These are phyloP conservation scores for Helotiales sp. DNA, from an alignment of 2,329 filamentous ascomycete species.

Conservation along the genomic window DNA sequence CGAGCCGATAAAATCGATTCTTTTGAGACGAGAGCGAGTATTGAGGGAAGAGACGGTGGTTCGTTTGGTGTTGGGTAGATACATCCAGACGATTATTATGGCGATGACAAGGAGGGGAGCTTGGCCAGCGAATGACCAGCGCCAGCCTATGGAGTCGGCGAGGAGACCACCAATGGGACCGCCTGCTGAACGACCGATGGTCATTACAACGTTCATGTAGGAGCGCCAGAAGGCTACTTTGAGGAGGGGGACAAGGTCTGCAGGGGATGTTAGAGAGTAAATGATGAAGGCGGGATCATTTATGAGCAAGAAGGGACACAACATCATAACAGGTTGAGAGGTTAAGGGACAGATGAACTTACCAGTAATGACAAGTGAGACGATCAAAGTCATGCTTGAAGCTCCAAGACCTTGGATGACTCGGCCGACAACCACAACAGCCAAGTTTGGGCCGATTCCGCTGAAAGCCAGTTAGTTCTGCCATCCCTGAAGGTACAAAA, in stretches of 20 bases:
- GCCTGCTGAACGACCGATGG: not conserved
- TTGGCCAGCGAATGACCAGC: not conserved
- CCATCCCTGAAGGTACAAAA: not conserved
- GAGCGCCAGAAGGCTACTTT: not conserved
- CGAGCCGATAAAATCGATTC: not conserved
- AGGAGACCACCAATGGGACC: not conserved
- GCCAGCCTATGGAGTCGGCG: not conserved
- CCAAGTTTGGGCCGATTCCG: slow-evolving; percentile 47
- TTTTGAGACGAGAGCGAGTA: not conserved
- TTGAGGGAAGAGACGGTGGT: not conserved
- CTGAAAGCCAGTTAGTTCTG: slow-evolving; percentile 24
- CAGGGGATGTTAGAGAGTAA: not conserved
- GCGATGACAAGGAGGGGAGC: not conserved
- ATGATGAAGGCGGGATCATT: too few species aligned
- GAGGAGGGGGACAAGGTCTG: not conserved
- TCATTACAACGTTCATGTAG: slow-evolving; percentile 1
- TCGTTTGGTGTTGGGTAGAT: not conserved
- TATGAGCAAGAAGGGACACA: too few species aligned
- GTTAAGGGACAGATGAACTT: not conserved
- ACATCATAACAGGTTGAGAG: not conserved
- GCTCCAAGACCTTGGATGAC: slow-evolving; percentile 52
- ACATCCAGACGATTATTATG: not conserved
- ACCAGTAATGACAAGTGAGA: slow-evolving; percentile 31
- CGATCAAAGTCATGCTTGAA: slow-evolving; percentile 50
- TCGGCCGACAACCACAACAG: slow-evolving; percentile 50